These are phyloP conservation scores for Fusarium subtropicale DNA, from an alignment of 2,329 filamentous ascomycete species.

Conservation along the genomic window DNA sequence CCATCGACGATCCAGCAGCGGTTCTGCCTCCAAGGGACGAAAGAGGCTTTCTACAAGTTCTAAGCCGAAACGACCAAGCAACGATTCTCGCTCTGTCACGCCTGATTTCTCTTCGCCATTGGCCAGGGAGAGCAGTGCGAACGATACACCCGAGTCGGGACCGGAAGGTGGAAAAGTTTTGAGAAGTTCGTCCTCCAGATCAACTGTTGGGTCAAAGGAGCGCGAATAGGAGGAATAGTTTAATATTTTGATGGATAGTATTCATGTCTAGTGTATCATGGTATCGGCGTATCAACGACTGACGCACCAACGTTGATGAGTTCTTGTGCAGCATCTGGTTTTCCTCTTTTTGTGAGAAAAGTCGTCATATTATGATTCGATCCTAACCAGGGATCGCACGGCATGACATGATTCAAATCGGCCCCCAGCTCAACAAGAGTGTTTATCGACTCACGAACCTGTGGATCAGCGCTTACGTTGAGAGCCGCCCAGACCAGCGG, in stretches of 20 bases:
- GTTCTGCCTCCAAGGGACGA: conserved; percentile 62
- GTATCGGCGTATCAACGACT: not conserved
- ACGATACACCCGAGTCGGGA: conserved; percentile 39
- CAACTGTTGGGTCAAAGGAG: conserved; percentile 39
- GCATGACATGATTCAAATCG: conserved; percentile 22
- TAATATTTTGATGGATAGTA: conserved; percentile 4
- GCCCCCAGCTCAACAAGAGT: conserved; percentile 26
- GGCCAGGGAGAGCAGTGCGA: conserved; percentile 59
- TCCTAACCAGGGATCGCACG: conserved; percentile 1
- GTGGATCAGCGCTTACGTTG: not conserved
- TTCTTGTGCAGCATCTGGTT: conserved; percentile 12
- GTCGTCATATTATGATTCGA: conserved; percentile 6
- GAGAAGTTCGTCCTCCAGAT: conserved; percentile 39
- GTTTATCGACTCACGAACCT: conserved; percentile 6
- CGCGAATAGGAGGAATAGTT: conserved; percentile 2
- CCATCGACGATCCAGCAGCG: conserved; percentile 60
- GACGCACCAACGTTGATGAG: conserved; percentile 1
- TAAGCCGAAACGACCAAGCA: conserved; percentile 57
- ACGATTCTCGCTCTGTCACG: conserved; percentile 65
- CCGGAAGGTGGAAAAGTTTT: conserved; percentile 42
- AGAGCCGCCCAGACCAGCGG: conserved; percentile 29
- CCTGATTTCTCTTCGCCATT: conserved; percentile 67
- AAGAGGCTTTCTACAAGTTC: conserved; percentile 62
- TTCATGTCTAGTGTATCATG: not conserved
- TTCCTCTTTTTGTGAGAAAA: conserved; percentile 1